Evolutionary conservation across 108 stramenopile genomes (phyloP).

Genomic region (Cyclotella choctawhatcheeana): DNA sequence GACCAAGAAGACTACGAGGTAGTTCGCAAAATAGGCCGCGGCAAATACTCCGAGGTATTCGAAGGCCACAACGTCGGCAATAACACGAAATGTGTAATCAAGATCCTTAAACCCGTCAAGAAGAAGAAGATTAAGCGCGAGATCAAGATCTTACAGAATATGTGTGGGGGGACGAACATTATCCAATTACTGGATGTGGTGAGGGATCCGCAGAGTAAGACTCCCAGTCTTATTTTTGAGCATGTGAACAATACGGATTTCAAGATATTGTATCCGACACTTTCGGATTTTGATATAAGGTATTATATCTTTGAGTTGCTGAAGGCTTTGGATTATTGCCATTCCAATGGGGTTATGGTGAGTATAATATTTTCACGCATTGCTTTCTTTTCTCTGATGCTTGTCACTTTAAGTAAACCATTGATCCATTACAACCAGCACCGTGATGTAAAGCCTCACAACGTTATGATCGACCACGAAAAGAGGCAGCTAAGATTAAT

Average conservation of each 20-base stretch:
- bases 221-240: conserved; percentile 98
- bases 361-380: background rate
- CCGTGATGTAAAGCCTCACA: conserved; percentile 99
- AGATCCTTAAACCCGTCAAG: conserved; percentile 99
- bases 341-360: conserved; percentile 98
- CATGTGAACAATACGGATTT: conserved; percentile 99
- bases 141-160: conserved; percentile 99
- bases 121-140: conserved; percentile 99
- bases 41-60: conserved; percentile 99
- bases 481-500: conserved; percentile 97
- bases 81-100: conserved; percentile 98
- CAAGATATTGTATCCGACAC: conserved; percentile 98
- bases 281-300: conserved; percentile 98
- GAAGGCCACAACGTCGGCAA: conserved; percentile 96
- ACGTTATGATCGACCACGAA: conserved; percentile 99
- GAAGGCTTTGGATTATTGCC: conserved; percentile 99
- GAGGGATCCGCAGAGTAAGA: conserved; percentile 98
- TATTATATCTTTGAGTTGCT: conserved; percentile 99
- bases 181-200: conserved; percentile 99
- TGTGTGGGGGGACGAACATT: conserved; percentile 99
- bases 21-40: conserved; percentile 98
- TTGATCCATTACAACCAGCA: conserved; percentile 55
- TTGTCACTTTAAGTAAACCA: background rate
- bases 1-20: conserved; percentile 99
- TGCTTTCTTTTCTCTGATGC: background rate